These are phyloP conservation scores for Bruguiera parviflora DNA, from an alignment of 345 rosid genomes.

Conservation along the genomic window DNA sequence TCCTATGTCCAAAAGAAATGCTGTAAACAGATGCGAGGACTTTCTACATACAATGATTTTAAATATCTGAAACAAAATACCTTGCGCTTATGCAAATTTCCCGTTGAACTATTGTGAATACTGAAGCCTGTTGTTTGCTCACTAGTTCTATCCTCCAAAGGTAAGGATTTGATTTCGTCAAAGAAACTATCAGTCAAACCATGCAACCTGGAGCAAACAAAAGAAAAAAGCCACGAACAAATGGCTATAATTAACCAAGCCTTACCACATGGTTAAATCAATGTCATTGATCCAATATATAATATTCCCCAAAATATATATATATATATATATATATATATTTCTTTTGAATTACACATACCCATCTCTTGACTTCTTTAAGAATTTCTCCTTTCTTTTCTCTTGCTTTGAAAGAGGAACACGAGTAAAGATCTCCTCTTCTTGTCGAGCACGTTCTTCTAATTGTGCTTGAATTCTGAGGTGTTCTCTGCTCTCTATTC, in stretches of 20 bases:
- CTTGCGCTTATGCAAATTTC: conserved; percentile 64
- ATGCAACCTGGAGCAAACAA: conserved; percentile 52
- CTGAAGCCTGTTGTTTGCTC: conserved; percentile 29
- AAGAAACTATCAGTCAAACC: conserved; percentile 67
- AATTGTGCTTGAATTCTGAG: conserved; percentile 47
- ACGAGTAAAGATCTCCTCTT: conserved; percentile 77
- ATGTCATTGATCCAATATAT: background rate
- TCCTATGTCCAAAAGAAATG: no score
- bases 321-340: no score
- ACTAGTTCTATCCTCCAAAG: conserved; percentile 39
- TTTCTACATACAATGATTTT: background rate
- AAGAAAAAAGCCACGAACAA: conserved; percentile 15
- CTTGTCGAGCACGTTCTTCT: conserved; percentile 61
- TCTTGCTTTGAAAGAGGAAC: conserved; percentile 71
- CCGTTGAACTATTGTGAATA: conserved; percentile 27
- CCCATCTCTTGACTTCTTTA: conserved; percentile 81
- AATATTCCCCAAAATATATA: background rate
- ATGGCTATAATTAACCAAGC: background rate
- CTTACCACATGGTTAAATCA: background rate
- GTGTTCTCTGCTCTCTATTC: conserved; percentile 68
- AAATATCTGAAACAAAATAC: conserved; percentile 23
- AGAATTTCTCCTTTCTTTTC: conserved; percentile 64
- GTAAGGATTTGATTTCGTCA: conserved; percentile 64
- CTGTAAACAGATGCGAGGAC: no score
- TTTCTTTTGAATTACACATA: conserved; percentile 25